phyloP scores from a whole-genome alignment of 768 basidiomycete genomes.

The Amanita pallidorosea region DNA sequence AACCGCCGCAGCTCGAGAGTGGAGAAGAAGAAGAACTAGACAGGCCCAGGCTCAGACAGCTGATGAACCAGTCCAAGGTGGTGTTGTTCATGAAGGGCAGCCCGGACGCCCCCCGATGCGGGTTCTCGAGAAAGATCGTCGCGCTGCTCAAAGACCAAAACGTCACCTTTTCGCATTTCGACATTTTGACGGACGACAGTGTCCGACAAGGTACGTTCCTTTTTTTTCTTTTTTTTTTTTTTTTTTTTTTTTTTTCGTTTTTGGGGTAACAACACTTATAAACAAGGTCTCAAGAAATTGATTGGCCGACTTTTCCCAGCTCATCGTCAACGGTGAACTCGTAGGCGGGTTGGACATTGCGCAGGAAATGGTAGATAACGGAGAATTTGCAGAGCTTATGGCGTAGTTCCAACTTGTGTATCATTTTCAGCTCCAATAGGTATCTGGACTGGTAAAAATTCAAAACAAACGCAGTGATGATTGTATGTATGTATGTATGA shows the following conservation, averaged over 20 bases:
- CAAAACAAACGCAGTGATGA: too few species aligned
- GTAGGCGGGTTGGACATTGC: conserved; percentile 94
- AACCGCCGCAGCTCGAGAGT: too few species aligned
- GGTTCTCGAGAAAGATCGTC: conserved; percentile 74
- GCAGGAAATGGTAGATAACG: conserved; percentile 75
- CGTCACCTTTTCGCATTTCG: conserved; percentile 66
- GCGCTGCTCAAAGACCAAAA: conserved; percentile 51
- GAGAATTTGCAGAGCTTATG: conserved; percentile 52
- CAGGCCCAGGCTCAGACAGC: conserved; percentile 41
- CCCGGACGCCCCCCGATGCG: conserved; percentile 70
- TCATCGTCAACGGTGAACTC: conserved; percentile 84
- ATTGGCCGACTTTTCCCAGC: conserved; percentile 87
- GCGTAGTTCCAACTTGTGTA: neutral
- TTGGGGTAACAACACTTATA: neutral
- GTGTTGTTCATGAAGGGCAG: conserved; percentile 90
- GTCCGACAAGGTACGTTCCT: conserved; percentile 68
- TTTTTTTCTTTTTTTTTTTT: conserved; percentile 12
- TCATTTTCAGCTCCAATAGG: neutral
- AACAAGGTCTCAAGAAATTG: conserved; percentile 57
- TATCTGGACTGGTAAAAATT: too few species aligned
- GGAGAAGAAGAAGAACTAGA: conserved; percentile 65
- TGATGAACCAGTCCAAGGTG: conserved; percentile 75
- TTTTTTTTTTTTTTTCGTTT: conserved; percentile 11
- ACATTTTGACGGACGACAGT: conserved; percentile 73
- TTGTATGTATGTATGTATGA: too few species aligned